Conservation (phyloP, 768 basidiomycete genomes). For the Galerina marginata region DNA sequence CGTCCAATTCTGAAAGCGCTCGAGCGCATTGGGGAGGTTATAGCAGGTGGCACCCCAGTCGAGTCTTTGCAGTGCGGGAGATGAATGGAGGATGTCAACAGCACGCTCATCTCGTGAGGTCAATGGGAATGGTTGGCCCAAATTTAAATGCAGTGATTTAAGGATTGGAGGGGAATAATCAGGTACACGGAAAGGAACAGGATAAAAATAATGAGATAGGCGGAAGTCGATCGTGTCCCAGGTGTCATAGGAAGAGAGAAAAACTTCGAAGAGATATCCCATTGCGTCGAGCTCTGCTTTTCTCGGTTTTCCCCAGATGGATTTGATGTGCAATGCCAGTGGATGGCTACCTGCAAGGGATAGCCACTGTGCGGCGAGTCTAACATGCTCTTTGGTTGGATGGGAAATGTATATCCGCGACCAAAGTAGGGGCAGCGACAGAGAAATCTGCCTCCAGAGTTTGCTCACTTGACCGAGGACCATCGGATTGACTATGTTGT, state of each 20-base stretch:
- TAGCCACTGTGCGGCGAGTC: slow-evolving; percentile 1
- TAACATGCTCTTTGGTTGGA: background rate
- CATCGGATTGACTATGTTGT: background rate
- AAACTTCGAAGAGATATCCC: background rate
- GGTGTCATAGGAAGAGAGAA: slow-evolving; percentile 1
- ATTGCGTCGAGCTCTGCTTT: background rate
- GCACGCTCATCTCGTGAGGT: background rate
- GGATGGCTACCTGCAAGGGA: background rate
- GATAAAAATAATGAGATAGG: background rate
- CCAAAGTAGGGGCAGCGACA: background rate
- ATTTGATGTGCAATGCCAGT: slow-evolving; percentile 2
- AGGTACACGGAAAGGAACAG: background rate
- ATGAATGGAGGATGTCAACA: background rate
- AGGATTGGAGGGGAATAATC: slow-evolving; percentile 5
- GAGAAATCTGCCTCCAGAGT: slow-evolving; percentile 4
- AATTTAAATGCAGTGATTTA: background rate
- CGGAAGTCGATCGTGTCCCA: slow-evolving; percentile 3
- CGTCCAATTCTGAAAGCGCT: background rate
- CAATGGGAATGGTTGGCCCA: background rate
- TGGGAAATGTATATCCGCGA: slow-evolving; percentile 2
- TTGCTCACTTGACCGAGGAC: background rate
- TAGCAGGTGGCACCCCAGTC: background rate
- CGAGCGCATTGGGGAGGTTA: background rate
- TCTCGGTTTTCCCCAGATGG: background rate
- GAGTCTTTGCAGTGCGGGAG: background rate